Conservation (phyloP, 129 eudicot genomes). For the Heracleum sosnowskyi region DNA sequence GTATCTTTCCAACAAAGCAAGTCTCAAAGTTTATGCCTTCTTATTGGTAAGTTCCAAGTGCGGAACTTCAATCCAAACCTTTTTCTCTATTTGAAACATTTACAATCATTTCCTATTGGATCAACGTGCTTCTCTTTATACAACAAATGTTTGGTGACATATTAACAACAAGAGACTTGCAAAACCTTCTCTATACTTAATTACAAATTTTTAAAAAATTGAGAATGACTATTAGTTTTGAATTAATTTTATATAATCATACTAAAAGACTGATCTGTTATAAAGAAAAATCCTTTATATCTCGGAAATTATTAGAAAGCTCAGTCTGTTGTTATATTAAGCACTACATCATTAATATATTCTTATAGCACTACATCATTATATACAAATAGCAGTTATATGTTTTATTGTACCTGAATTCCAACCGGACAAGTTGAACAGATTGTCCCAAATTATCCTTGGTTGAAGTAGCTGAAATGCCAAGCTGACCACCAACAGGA, state of each 20-base stretch:
- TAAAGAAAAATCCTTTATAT: background rate
- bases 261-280: background rate
- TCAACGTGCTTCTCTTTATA: background rate
- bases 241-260: background rate
- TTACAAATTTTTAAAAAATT: background rate
- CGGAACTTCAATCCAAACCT: background rate
- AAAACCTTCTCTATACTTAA: background rate
- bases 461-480: slow-evolving; percentile 39
- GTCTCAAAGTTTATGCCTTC: background rate
- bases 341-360: too few relatives aligned
- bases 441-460: slow-evolving; percentile 62
- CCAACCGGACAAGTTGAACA: slow-evolving; percentile 72
- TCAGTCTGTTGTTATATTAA: background rate
- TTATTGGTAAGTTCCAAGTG: background rate
- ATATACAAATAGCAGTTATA: background rate
- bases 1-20: background rate
- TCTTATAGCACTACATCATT: background rate
- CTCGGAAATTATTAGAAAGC: background rate
- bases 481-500: slow-evolving; percentile 63
- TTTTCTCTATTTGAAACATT: background rate
- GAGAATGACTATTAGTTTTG: background rate
- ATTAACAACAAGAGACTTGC: background rate
- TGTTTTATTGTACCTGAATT: slow-evolving; percentile 53
- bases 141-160: background rate
- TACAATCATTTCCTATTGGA: background rate